phyloP scores from a whole-genome alignment of 1,284 basidiomycete genomes.

The Cronartium quercuum region DNA sequence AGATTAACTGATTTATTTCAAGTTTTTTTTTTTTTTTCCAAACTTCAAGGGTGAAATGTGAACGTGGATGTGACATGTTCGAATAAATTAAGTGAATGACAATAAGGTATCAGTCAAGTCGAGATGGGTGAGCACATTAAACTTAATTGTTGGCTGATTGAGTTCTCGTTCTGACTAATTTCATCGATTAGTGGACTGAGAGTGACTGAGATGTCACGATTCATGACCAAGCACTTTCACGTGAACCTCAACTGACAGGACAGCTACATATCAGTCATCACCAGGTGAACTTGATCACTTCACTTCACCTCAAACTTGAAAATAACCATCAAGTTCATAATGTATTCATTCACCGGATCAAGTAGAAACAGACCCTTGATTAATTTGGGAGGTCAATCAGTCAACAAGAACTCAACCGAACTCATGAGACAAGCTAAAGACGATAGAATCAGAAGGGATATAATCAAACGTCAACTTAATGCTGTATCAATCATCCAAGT shows the following conservation, averaged over 20 bases:
- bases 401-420: slow-evolving; percentile 12
- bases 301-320: not conserved
- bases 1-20: not conserved
- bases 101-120: too few species aligned
- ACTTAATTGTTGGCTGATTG: too few species aligned
- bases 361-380: slow-evolving; percentile 14
- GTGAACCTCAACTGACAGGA: not conserved
- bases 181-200: not conserved
- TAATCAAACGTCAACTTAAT: slow-evolving; percentile 11
- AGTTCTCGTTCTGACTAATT: too few species aligned
- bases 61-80: too few species aligned
- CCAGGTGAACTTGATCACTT: not conserved
- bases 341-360: slow-evolving; percentile 36
- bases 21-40: not conserved
- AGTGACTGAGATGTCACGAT: not conserved
- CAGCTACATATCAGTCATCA: too few species aligned
- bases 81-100: too few species aligned
- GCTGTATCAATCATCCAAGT: slow-evolving; percentile 29
- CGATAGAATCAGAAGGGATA: slow-evolving; percentile 14
- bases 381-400: slow-evolving; percentile 24
- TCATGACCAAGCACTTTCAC: not conserved
- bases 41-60: not conserved
- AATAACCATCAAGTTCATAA: not conserved
- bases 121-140: too few species aligned
- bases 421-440: slow-evolving; percentile 31